Base-by-base conservation (phyloP, 2,329 filamentous ascomycete species). In the Ophiocordyceps sinensis region DNA sequence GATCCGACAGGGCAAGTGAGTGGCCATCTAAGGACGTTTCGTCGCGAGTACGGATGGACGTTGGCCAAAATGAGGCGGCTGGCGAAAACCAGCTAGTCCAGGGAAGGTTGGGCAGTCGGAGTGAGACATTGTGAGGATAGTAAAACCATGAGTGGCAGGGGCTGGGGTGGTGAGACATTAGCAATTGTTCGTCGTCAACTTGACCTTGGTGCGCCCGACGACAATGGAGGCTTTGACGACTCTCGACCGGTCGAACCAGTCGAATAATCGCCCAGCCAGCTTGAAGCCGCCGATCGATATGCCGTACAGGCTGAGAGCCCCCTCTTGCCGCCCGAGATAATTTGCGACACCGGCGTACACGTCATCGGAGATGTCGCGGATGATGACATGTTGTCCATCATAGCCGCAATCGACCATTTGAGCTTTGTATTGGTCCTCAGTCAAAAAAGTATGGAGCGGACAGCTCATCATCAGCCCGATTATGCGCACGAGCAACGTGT, bases 361-460 rank as follows among this genome's bases (percentile, higher is more conserved):
- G 44, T 73, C 53, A 5, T 64, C 58, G 2, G 72, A 71, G 15
- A 77, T 58, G 48, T 77, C 73, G 14, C 54, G 53, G 2, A 75
- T 59, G 23, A 56, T 53, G 35, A 75, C 66, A 7, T 46, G 43
- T 0, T 57, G 52, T 3, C 46, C 41, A 12, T 60, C 53, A 46
- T 75, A 77, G 2, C 73, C 73, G 3, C 63, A 66, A 15, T 59
- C 54, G 1, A 62, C 52, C 7, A 78, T 53, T 39, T 68, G 62
- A 2, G 49, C 47, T 26, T 57, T 51, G 48, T 77, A 77, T 38
- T 65, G 53, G 0, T 50, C 49, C 40, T 62, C 53, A 0, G 70
- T 68, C 17, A 71, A 40, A 29, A 76, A 71, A 4, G 73, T 71
- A 0, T 51, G 47, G 40, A 62, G 61, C 0, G 73, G 73, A 28